Percentiles rank a stretch among this genome's conserved stretches.
phyloP scores from a whole-genome alignment of 2,329 filamentous ascomycete species.

The Pestalotiopsis sp. region DNA sequence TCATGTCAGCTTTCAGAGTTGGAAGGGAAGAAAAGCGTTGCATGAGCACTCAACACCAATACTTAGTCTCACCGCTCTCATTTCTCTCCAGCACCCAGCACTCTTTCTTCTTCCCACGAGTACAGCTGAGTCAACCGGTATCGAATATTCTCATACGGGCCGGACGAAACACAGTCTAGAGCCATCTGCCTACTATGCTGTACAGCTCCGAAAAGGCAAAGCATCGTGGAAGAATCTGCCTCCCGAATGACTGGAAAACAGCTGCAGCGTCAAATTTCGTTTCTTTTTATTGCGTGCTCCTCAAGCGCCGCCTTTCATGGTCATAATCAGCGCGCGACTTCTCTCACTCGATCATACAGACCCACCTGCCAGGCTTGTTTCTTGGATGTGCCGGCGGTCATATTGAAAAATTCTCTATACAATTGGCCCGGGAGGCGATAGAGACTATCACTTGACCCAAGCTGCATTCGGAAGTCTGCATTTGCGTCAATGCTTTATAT shows the following conservation, averaged over 20 bases:
- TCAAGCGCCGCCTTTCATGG: not conserved
- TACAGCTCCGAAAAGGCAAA: too few species aligned
- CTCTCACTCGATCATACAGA: not conserved
- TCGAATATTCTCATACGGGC: too few species aligned
- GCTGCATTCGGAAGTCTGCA: conserved; percentile 31
- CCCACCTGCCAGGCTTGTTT: not conserved
- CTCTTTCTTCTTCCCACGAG: too few species aligned
- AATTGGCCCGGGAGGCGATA: conserved; percentile 12
- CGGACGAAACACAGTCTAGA: too few species aligned
- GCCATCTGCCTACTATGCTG: too few species aligned
- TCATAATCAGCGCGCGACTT: not conserved
- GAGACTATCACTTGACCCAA: conserved; percentile 19
- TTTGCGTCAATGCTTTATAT: conserved; percentile 44
- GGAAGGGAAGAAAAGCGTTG: not conserved
- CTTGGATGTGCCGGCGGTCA: not conserved
- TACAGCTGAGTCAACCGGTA: too few species aligned
- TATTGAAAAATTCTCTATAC: not conserved
- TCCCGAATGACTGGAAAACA: too few species aligned
- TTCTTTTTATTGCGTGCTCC: not conserved
- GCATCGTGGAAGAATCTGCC: too few species aligned
- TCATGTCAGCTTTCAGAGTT: not conserved
- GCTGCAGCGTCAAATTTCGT: not conserved
- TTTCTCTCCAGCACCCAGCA: too few species aligned
- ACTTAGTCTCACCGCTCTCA: too few species aligned
- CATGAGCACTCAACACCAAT: too few species aligned